Evolutionary conservation across 352 stramenopile genomes (phyloP), one percentile per base, ranked within the genome.

Genomic region (Phytophthora niederhauseri): DNA sequence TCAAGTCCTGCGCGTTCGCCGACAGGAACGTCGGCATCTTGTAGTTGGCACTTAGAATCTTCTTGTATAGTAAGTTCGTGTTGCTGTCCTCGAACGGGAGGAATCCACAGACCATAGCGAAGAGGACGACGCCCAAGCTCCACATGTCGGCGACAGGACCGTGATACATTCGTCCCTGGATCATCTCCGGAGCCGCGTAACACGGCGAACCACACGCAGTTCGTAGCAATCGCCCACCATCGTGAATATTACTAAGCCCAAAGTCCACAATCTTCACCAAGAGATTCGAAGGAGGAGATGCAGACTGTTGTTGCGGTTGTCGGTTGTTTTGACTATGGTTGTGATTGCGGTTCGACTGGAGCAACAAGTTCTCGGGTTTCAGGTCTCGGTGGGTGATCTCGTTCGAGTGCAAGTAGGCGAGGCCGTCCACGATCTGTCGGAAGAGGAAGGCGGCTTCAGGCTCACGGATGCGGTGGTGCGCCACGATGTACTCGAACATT

Each of bases 401-500:
- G 64, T 95, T 94, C 1, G 75, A 72, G 67, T 98, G 95, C 24
- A 98, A 77, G 59, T 98, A 98, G 38, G 94, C 84, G 6, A 98
- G 78, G 3, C 92, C 94, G 22, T 98, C 91, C 7, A 98, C 75
- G 48, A 98, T 92, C 68, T 98, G 93, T 57, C 88, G 77, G 64
- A 98, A 98, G 54, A 98, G 89, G 6, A 57, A 74, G 4, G 70
- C 70, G 19, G 66, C 66, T 36, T 77, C 70, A 12, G 75, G 52
- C 58, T 98, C 94, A 15, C 87, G 76, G 34, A 98, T 85, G 6
- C 87, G 84, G 45, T 95, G 83, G 57, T 96, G 85, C 6, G 85
- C 70, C 26, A 98, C 94, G 61, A 98, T 98, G 72, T 98, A 98
- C 73, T 98, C 90, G 67, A 98, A 98, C 77, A 98, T 91, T 65